Evolutionary conservation across 495 filamentous ascomycete species (phyloP).

Genomic region (Sordaria brevicollis): DNA sequence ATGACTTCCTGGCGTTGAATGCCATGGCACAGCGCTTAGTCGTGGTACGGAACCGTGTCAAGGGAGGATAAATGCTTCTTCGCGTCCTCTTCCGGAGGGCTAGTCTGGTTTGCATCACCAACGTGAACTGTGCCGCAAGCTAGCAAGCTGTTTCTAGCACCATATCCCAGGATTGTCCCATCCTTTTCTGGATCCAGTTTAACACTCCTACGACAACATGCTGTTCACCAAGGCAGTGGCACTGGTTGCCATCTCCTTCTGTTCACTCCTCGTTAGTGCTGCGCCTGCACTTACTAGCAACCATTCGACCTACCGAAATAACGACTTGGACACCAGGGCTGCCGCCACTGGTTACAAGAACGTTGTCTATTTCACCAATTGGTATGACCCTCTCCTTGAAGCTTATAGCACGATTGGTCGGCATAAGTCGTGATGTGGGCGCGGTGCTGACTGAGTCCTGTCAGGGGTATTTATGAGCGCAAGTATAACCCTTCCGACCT

Average conservation of each 20-base stretch:
- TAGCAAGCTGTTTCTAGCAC: not conserved
- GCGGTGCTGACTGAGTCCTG: slow-evolving; percentile 3
- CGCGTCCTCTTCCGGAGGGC: not conserved
- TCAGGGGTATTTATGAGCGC: slow-evolving; percentile 73
- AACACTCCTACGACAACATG: not conserved
- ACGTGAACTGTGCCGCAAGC: not conserved
- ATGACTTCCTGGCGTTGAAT: not conserved
- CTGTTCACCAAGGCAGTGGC: not conserved
- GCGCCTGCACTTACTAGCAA: not conserved
- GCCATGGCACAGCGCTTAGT: too few relatives aligned
- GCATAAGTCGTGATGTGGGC: not conserved
- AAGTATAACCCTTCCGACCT: slow-evolving; percentile 73
- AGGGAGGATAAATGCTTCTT: not conserved
- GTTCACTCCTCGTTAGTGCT: slow-evolving; percentile 1
- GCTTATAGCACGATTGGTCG: not conserved
- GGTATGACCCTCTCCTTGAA: slow-evolving; percentile 13
- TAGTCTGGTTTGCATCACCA: not conserved
- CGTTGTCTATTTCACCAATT: slow-evolving; percentile 39
- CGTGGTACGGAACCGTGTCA: not conserved
- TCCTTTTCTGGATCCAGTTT: not conserved
- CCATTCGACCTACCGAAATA: not conserved
- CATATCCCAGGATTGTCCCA: too few relatives aligned
- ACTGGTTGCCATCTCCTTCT: slow-evolving; percentile 11
- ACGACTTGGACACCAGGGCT: not conserved
- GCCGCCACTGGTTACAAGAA: slow-evolving; percentile 26